Evolutionary conservation across 441 rosid species (phyloP).

Genomic region (Syzygium malaccense): DNA sequence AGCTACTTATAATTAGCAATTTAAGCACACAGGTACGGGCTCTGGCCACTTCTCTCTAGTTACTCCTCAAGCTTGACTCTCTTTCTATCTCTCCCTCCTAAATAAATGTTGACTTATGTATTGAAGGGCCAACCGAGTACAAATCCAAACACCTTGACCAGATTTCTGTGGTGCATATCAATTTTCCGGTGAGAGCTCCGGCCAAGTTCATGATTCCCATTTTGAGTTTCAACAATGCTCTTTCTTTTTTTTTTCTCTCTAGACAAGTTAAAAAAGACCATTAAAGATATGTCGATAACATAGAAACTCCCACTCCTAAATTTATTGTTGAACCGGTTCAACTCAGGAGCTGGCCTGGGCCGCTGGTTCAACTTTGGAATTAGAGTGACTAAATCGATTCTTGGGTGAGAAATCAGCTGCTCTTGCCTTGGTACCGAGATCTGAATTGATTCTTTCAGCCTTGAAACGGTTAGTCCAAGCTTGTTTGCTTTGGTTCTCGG

Average conservation of each 20-base stretch:
- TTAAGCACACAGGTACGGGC: background rate
- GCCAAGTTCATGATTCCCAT: background rate
- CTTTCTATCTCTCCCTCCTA: too few relatives aligned
- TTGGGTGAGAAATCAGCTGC: background rate
- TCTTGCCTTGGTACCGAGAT: background rate
- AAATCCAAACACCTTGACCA: too few relatives aligned
- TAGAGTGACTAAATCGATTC: background rate
- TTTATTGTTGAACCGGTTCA: background rate
- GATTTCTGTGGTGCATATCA: background rate
- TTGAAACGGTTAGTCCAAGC: background rate
- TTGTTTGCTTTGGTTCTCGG: background rate
- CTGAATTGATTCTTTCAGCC: background rate
- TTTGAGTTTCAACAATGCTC: background rate
- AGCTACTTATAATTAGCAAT: background rate
- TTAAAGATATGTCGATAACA: rapidly evolving
- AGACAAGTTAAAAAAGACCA: background rate
- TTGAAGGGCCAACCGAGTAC: background rate
- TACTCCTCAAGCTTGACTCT: background rate
- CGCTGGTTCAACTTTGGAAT: background rate
- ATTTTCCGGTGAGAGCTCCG: background rate
- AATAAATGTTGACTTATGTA: too few relatives aligned
- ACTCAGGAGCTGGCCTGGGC: background rate
- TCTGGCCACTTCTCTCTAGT: background rate
- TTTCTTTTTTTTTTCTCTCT: background rate
- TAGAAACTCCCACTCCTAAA: background rate